Evolutionary conservation across 805 yeast genomes (phyloP).

Genomic region (Suhomyces sp.): DNA sequence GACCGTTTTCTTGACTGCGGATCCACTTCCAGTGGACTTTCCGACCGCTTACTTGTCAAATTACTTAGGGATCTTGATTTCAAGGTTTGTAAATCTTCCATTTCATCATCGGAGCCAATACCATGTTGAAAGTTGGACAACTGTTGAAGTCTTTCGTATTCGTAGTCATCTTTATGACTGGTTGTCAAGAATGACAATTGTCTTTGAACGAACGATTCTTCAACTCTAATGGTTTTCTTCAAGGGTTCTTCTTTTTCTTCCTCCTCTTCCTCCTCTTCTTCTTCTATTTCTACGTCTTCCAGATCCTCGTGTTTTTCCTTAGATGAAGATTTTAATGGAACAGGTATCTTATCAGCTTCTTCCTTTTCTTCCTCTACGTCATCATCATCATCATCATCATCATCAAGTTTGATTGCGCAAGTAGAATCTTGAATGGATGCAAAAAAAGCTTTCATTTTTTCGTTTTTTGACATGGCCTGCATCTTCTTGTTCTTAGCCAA

Average conservation of each 20-base stretch:
- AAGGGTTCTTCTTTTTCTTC: slow-evolving; percentile 22
- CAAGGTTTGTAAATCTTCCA: slow-evolving; percentile 46
- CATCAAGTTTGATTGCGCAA: slow-evolving; percentile 25
- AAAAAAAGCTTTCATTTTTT: slow-evolving; percentile 65
- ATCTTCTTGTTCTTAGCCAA: slow-evolving; percentile 47
- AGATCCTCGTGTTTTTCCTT: not conserved
- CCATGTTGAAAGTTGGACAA: slow-evolving; percentile 39
- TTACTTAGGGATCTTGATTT: slow-evolving; percentile 42
- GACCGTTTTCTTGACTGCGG: slow-evolving; percentile 14
- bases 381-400: slow-evolving; percentile 23
- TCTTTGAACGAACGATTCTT: slow-evolving; percentile 55
- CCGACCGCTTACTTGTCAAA: slow-evolving; percentile 23
- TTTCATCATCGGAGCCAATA: slow-evolving; percentile 34
- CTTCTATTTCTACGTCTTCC: slow-evolving; percentile 10
- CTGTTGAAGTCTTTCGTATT: slow-evolving; percentile 32
- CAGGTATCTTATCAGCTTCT: not conserved
- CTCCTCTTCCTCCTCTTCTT: slow-evolving; percentile 17
- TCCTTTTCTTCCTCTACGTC: slow-evolving; percentile 21
- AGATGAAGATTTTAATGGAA: not conserved
- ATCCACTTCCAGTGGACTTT: slow-evolving; percentile 24
- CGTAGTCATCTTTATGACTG: slow-evolving; percentile 25
- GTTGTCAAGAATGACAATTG: slow-evolving; percentile 53
- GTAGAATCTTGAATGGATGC: slow-evolving; percentile 56
- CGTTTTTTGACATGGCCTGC: slow-evolving; percentile 47
- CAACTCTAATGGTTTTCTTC: slow-evolving; percentile 39